phyloP scores from a whole-genome alignment of 2,329 filamentous ascomycete species.

The Xylaria sp. region DNA sequence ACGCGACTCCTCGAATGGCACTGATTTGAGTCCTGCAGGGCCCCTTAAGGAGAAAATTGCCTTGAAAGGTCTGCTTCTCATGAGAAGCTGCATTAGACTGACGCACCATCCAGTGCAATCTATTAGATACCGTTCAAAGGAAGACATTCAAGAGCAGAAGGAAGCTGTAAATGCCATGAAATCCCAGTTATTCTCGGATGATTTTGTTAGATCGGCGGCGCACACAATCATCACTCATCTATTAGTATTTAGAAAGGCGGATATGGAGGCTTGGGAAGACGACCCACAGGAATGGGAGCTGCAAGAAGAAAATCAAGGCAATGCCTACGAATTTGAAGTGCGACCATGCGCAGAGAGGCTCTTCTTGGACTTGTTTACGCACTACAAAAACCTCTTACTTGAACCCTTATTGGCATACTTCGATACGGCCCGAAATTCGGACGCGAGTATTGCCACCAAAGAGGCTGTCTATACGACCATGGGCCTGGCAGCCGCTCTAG shows the following conservation, averaged over 20 bases:
- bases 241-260: constrained; percentile 83
- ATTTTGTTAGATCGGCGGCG: constrained; percentile 80
- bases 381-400: constrained; percentile 83
- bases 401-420: constrained; percentile 85
- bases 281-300: constrained; percentile 96
- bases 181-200: constrained; percentile 73
- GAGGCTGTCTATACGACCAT: constrained; percentile 95
- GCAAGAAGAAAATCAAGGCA: constrained; percentile 81
- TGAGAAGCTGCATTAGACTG: constrained; percentile 84
- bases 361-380: constrained; percentile 87
- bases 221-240: constrained; percentile 85
- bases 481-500: constrained; percentile 79
- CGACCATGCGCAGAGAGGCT: constrained; percentile 92
- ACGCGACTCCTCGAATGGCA: constrained; percentile 45
- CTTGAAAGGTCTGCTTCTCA: constrained; percentile 80
- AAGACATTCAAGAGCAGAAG: constrained; percentile 77
- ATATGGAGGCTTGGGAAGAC: constrained; percentile 91
- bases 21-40: constrained; percentile 60
- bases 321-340: constrained; percentile 91
- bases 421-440: constrained; percentile 71
- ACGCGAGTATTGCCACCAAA: constrained; percentile 77
- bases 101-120: constrained; percentile 80
- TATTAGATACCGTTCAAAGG: constrained; percentile 79
- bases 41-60: constrained; percentile 78
- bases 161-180: constrained; percentile 73